Base-by-base conservation (phyloP, 768 basidiomycete species). In the Hericium alpestre region DNA sequence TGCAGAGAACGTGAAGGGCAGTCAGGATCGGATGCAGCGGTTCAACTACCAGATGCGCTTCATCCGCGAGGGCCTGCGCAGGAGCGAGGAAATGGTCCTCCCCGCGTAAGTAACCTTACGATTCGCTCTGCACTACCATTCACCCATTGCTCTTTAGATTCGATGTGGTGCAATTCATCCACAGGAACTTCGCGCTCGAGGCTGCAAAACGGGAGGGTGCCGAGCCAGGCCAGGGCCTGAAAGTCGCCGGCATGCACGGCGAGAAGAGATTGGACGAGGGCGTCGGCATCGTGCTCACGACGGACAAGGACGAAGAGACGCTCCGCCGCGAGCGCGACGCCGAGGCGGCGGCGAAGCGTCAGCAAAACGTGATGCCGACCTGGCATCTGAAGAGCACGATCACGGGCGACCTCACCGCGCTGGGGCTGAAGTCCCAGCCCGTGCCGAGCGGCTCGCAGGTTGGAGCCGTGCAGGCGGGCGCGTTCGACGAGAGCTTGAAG, bases 341-440 rank as follows among this genome's bases (percentile, higher is more conserved):
- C 20, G 83, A 93, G 69, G 87, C 88, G 1, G 88, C 88, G 57
- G 80, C 85, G 55, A 93, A 93, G 71, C 73, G 91, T 57, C 81
- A 86, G 66, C 93, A 98, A 73, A 97, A 98, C 67, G 81, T 84
- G 0, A 74, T 99, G 48, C 96, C 96, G 1, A 77, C 87, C 12
- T 99, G 96, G 96, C 91, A 96, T 73, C 79, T 93, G 63, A 89
- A 91, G 71, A 94, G 92, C 66, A 99, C 96, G 2, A 92, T 99
- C 59, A 86, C 92, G 3, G 93, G 93, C 9, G 88, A 94, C 62
- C 73, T 93, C 59, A 96, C 95, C 0, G 87, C 90, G 20, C 76
- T 94, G 41, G 92, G 93, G 18, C 79, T 89, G 57, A 80, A 83
- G 63, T 87, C 90, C 67, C 80, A 69, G 59, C 82, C 79, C 56